Percentiles rank a stretch among this genome's conserved stretches.
These are phyloP conservation scores for Solanum hybrid DNA, from an alignment of 305 asterid species.

Conservation along the genomic window DNA sequence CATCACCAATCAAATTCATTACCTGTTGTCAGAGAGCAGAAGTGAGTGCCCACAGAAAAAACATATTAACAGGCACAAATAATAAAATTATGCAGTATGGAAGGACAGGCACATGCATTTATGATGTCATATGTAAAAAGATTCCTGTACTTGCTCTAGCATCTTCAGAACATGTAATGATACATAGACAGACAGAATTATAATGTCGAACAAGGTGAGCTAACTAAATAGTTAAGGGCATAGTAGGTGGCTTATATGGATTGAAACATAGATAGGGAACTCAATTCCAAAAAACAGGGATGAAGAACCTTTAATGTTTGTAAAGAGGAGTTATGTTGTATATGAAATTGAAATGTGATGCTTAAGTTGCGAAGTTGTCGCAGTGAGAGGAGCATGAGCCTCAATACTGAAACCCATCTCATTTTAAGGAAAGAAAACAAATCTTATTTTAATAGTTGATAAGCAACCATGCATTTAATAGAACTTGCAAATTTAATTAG, in stretches of 20 bases:
- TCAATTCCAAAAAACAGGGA: not conserved
- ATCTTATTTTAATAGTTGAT: not conserved
- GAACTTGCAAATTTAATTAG: not conserved
- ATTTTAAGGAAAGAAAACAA: not conserved
- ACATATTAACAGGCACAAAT: not conserved
- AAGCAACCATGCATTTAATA: slow-evolving; percentile 10
- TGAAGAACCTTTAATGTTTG: not conserved
- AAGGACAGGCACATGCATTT: not conserved
- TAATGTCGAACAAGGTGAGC: not conserved
- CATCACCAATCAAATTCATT: slow-evolving; percentile 97
- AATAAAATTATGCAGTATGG: not conserved
- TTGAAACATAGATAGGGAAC: not conserved
- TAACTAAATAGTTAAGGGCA: not conserved
- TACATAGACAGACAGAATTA: not conserved
- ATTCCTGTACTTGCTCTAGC: not conserved
- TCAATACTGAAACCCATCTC: not conserved
- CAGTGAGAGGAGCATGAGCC: not conserved
- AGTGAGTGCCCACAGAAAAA: slow-evolving; percentile 1
- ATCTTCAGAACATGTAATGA: not conserved
- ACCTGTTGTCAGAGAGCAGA: slow-evolving; percentile 39
- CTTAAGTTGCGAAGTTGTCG: not conserved
- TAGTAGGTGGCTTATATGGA: not conserved
- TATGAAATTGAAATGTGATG: not conserved
- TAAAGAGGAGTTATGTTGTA: not conserved
- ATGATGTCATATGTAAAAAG: not conserved